phyloP scores from a whole-genome alignment of 306 rosid genomes.

The Sphenostylis stenocarpa region DNA sequence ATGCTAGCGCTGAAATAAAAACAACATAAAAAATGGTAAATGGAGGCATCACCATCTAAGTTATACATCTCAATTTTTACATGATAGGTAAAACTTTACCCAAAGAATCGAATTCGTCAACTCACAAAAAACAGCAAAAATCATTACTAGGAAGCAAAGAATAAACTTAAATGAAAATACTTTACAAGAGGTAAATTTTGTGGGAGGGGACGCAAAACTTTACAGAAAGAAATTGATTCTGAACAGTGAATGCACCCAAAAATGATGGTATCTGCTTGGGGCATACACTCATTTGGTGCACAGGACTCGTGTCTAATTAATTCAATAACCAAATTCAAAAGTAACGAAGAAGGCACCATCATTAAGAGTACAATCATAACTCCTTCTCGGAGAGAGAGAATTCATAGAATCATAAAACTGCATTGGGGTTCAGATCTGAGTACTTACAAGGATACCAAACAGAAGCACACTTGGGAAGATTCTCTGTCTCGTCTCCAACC shows the following conservation, averaged over 20 bases:
- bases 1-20: background rate
- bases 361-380: background rate
- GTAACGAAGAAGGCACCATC: background rate
- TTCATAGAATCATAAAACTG: slow-evolving; percentile 27
- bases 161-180: background rate
- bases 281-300: background rate
- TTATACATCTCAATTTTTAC: slow-evolving; percentile 15
- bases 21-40: background rate
- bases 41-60: background rate
- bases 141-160: background rate
- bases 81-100: background rate
- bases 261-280: slow-evolving; percentile 18
- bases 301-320: background rate
- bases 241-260: slow-evolving; percentile 3
- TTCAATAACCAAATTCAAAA: slow-evolving; percentile 26
- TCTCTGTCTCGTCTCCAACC: slow-evolving; percentile 42
- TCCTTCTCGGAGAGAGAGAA: background rate
- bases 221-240: slow-evolving; percentile 5
- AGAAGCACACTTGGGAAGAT: slow-evolving; percentile 35
- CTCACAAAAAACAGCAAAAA: background rate
- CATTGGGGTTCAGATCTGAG: slow-evolving; percentile 67
- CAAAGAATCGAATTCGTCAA: background rate
- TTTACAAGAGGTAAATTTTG: background rate
- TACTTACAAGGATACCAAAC: slow-evolving; percentile 60
- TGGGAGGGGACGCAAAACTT: background rate